Percentiles rank a stretch among this genome's conserved stretches.
phyloP scores from a whole-genome alignment of 306 rosid genomes.

The Quercus aquifolioides region DNA sequence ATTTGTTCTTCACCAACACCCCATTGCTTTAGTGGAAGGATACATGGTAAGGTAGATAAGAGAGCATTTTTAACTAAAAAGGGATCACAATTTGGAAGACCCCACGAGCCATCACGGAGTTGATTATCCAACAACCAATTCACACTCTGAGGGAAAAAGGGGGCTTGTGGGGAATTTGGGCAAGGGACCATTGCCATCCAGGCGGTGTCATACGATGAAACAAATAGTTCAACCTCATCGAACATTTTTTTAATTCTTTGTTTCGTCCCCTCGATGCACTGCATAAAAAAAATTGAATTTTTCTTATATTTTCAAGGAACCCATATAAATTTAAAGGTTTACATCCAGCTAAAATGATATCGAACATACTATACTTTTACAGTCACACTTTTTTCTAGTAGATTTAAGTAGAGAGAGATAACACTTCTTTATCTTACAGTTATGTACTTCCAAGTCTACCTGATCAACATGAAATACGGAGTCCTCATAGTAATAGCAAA shows the following conservation, averaged over 20 bases:
- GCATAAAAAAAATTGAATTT: neutral
- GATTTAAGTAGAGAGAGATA: too few species aligned
- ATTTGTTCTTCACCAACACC: conserved; percentile 59
- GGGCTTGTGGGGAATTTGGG: conserved; percentile 40
- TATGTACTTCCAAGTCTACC: too few species aligned
- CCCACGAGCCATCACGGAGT: conserved; percentile 82
- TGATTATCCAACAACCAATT: conserved; percentile 75
- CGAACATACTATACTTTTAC: too few species aligned
- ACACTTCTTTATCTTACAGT: too few species aligned
- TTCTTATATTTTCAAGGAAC: too few species aligned
- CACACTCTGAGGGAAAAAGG: conserved; percentile 71
- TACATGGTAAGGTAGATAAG: conserved; percentile 65
- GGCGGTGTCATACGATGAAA: conserved; percentile 87
- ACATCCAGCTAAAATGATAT: too few species aligned
- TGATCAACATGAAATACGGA: too few species aligned
- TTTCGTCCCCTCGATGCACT: conserved; percentile 57
- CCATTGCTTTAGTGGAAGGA: conserved; percentile 74
- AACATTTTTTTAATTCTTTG: conserved; percentile 60
- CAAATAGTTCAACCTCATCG: conserved; percentile 62
- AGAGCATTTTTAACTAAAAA: conserved; percentile 62
- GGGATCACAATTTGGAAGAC: conserved; percentile 42
- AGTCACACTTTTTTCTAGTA: too few species aligned
- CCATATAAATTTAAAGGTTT: too few species aligned
- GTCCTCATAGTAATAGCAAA: too few species aligned
- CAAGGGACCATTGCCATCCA: conserved; percentile 93